Evolutionary conservation across 176 grass and related monocot species (phyloP), one percentile per base, ranked within the genome.

Genomic region (Saccharum officinarum): DNA sequence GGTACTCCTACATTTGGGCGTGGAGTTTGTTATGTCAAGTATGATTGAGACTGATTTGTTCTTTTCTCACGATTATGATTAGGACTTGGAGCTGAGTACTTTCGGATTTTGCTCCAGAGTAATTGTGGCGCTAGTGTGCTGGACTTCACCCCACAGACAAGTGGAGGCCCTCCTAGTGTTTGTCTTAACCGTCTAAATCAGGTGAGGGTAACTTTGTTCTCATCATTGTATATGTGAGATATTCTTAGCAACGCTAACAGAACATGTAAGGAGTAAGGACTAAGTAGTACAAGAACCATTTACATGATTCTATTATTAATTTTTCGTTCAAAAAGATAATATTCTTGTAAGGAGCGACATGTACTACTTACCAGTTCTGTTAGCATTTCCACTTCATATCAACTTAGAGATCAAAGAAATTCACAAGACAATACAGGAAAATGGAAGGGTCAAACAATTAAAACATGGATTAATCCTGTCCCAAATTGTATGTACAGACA

Each of bases 181-280:
- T 96, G 93, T 77, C 92, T 99, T 67, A 92, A 96, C 73, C 97
- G 92, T 61, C 85, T 96, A 80, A 96, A 99, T 90, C 93, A 96
- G 91, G 97, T 89, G 46, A 80, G 59, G 22, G 39, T 45, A 84
- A 39, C 25, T 82, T 75, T 64, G 44, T 66, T 80, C 4, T 15
- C 2, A 41, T 42, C 47, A 52, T 8, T 73, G 28, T 28, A 28
- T 28, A 28, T 28, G 28, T 28, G 28, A 28, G 1, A 28, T 28
- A 28, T 28, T 28, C 28, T 28, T 28, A 8, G 13, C 7, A 9
- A 34, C 2, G 5, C 20, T 30, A 73, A 47, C 5, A 4, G 41
- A 47, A 4, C 13, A 73, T 72, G 39, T n/a, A 71, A 44, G 39
- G 7, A 25, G 39, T n/a, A 71, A 44, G 39, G 7, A 25, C 0